Evolutionary conservation across 164 flowering plant species (phyloP).

Genomic region (Paratinospora sagittata): DNA sequence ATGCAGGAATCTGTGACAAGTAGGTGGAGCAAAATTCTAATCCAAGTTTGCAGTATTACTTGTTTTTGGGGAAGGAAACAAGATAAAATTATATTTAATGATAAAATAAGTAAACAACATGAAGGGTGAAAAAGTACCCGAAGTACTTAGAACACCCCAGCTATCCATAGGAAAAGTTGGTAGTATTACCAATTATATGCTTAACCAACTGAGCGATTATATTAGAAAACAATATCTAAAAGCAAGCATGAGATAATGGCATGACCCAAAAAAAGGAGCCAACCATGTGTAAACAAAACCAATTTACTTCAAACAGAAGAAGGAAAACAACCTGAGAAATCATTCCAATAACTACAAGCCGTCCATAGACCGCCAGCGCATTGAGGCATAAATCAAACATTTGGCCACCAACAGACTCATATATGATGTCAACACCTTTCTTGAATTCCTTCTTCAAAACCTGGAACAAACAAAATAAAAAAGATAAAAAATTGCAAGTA

Average conservation of each 20-base stretch:
- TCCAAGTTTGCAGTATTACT: no score
- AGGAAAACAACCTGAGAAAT: conserved; percentile 72
- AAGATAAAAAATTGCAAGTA: not conserved
- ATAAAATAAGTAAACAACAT: no score
- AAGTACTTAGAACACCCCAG: no score
- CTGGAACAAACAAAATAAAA: conserved; percentile 30
- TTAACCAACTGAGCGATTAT: not conserved
- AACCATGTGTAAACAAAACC: not conserved
- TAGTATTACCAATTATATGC: not conserved
- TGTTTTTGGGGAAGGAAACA: no score
- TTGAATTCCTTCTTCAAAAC: conserved; percentile 90
- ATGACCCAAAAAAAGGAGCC: not conserved
- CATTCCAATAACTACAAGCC: conserved; percentile 93
- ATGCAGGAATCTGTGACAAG: not conserved
- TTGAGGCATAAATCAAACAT: conserved; percentile 89
- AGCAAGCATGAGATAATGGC: not conserved
- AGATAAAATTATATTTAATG: no score
- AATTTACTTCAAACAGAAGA: not conserved
- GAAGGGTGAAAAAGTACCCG: no score
- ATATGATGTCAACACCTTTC: conserved; percentile 82
- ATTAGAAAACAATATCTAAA: not conserved
- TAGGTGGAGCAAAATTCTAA: no score
- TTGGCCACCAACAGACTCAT: conserved; percentile 94
- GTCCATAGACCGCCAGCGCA: conserved; percentile 81
- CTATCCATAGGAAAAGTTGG: not conserved